Percentiles rank a stretch among this genome's conserved stretches.
Evolutionary conservation across 805 yeast species (phyloP).

Genomic region (Pichia exigua): DNA sequence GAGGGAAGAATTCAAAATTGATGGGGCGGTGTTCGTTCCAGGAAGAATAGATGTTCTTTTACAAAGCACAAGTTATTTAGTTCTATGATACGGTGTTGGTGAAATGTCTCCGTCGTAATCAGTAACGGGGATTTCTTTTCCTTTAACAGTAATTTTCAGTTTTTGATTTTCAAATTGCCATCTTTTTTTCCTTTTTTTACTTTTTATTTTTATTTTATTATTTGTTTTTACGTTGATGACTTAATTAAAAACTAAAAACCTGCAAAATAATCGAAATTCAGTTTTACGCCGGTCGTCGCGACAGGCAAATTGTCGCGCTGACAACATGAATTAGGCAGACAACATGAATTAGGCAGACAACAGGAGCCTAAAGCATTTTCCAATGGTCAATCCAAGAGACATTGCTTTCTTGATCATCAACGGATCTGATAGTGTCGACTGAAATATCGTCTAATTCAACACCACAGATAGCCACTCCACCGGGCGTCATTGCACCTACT

Average conservation of each 20-base stretch:
- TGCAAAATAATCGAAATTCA: background rate
- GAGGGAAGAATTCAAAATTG: background rate
- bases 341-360: background rate
- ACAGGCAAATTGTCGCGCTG: background rate
- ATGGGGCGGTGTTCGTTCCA: background rate
- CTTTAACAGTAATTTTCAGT: too few species aligned
- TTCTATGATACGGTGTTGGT: too few species aligned
- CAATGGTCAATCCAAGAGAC: background rate
- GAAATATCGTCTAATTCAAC: constrained; percentile 9
- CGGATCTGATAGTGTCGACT: background rate
- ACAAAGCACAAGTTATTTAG: background rate
- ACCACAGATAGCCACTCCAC: constrained; percentile 7
- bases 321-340: background rate
- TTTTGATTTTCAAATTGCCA: too few species aligned
- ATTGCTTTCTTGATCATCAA: background rate
- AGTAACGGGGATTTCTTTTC: background rate
- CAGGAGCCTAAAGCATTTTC: background rate
- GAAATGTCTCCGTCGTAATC: background rate
- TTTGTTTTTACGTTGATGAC: background rate
- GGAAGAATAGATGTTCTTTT: background rate
- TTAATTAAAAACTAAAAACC: background rate
- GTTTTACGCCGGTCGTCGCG: background rate
- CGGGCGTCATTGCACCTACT: background rate
- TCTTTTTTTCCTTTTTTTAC: too few species aligned
- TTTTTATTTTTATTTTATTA: too few species aligned